phyloP scores from a whole-genome alignment of 2,329 filamentous ascomycete species.

The Pestalotiopsis sp. region DNA sequence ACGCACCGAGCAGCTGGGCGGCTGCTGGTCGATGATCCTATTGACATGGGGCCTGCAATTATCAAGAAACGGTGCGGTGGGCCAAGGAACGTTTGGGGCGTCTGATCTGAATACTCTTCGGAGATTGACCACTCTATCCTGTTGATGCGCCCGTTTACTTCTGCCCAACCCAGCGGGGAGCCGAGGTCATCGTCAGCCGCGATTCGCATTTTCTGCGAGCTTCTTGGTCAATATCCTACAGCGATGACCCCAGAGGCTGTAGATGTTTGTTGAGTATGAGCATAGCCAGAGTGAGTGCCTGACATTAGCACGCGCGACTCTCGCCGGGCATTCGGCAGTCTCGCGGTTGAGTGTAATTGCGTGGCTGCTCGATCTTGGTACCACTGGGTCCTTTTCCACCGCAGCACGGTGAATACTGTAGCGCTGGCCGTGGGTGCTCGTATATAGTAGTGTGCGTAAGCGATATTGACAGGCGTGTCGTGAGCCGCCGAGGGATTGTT shows the following conservation, averaged over 20 bases:
- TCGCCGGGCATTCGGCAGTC: not conserved
- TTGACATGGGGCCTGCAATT: conserved; percentile 9
- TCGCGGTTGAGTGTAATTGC: not conserved
- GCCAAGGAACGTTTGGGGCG: conserved; percentile 7
- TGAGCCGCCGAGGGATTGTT: not conserved
- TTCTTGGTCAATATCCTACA: not conserved
- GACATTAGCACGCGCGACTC: not conserved
- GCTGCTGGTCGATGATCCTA: conserved; percentile 10
- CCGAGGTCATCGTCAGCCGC: not conserved
- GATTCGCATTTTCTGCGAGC: not conserved
- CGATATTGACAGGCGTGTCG: conserved; percentile 1
- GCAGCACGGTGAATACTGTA: not conserved
- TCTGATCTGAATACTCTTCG: conserved; percentile 10
- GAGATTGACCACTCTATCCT: conserved; percentile 8
- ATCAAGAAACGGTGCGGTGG: conserved; percentile 11
- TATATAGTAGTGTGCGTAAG: not conserved
- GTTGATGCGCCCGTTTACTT: not conserved
- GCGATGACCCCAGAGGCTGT: not conserved
- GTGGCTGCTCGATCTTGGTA: not conserved
- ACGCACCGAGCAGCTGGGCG: conserved; percentile 11
- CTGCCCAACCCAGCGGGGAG: not conserved
- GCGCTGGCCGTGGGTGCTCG: not conserved
- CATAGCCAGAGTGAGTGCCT: not conserved
- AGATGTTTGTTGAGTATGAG: not conserved
- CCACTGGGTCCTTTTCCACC: not conserved